phyloP scores from a whole-genome alignment of 1,284 basidiomycete genomes.

The Puccinia triticina region DNA sequence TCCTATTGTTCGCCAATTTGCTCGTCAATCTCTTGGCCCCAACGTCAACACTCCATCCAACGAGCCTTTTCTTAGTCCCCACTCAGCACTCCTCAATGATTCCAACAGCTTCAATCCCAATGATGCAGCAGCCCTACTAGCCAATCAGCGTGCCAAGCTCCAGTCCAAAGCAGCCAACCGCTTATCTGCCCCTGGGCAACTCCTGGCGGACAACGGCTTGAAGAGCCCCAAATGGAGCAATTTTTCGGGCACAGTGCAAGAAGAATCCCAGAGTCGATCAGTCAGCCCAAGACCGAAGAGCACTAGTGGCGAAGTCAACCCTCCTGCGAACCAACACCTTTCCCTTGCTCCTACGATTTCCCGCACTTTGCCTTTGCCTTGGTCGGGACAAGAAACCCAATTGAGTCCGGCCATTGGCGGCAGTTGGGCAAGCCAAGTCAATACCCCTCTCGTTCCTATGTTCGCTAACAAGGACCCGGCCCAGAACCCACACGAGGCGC shows the following conservation, averaged over 20 bases:
- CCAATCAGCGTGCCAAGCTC: slow-evolving; percentile 84
- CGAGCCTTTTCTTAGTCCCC: slow-evolving; percentile 62
- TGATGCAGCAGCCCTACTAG: slow-evolving; percentile 78
- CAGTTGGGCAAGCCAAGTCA: slow-evolving; percentile 98
- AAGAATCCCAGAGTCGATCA: slow-evolving; percentile 56
- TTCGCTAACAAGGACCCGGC: slow-evolving; percentile 68
- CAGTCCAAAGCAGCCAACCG: slow-evolving; percentile 85
- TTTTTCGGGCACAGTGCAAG: slow-evolving; percentile 58
- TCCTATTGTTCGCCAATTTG: slow-evolving; percentile 70
- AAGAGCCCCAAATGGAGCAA: slow-evolving; percentile 59
- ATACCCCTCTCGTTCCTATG: slow-evolving; percentile 89
- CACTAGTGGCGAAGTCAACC: slow-evolving; percentile 79
- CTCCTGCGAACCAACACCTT: slow-evolving; percentile 56
- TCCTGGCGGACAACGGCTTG: slow-evolving; percentile 61
- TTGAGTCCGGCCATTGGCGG: slow-evolving; percentile 61
- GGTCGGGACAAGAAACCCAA: slow-evolving; percentile 52
- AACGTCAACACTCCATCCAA: slow-evolving; percentile 60
- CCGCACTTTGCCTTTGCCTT: slow-evolving; percentile 43
- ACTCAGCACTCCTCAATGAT: slow-evolving; percentile 59
- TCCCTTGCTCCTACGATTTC: slow-evolving; percentile 29
- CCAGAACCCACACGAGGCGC: slow-evolving; percentile 57
- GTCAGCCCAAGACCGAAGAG: slow-evolving; percentile 73
- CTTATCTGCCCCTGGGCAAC: slow-evolving; percentile 84
- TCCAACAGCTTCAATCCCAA: slow-evolving; percentile 32
- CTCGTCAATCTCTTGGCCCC: slow-evolving; percentile 69